These are phyloP conservation scores for Citeromyces nyonsensis DNA, from an alignment of 805 yeast genomes.

Conservation along the genomic window DNA sequence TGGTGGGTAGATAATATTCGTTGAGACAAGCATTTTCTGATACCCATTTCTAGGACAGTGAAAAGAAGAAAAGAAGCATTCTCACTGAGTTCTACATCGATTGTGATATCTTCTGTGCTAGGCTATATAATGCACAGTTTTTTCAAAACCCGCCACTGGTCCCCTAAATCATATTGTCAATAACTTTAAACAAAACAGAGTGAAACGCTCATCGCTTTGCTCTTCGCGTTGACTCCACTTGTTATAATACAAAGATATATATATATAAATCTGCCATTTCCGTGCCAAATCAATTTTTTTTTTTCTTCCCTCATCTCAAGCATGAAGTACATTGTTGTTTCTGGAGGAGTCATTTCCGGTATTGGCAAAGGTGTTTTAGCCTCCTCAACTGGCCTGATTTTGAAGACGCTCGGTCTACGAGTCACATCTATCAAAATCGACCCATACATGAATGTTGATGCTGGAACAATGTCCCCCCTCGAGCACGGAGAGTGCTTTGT, in stretches of 20 bases:
- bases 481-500: conserved; percentile 99
- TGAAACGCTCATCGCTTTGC: too few relatives aligned
- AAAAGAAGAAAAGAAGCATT: too few relatives aligned
- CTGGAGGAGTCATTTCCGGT: conserved; percentile 99
- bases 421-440: conserved; percentile 97
- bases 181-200: too few relatives aligned
- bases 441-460: conserved; percentile 98
- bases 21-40: too few relatives aligned
- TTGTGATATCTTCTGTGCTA: too few relatives aligned
- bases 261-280: not conserved
- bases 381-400: conserved; percentile 87
- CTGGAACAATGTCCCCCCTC: conserved; percentile 98
- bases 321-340: conserved; percentile 96
- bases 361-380: conserved; percentile 98
- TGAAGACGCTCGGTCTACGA: conserved; percentile 86
- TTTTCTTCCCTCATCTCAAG: conserved; percentile 3
- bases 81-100: too few relatives aligned
- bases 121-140: too few relatives aligned
- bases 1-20: too few relatives aligned
- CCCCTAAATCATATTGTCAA: too few relatives aligned
- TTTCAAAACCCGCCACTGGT: too few relatives aligned
- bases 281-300: conserved; percentile 1
- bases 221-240: too few relatives aligned
- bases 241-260: not conserved
- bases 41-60: too few relatives aligned